Base-by-base conservation (phyloP, 2,329 filamentous ascomycete species). In the Lasiodiplodia citricola region DNA sequence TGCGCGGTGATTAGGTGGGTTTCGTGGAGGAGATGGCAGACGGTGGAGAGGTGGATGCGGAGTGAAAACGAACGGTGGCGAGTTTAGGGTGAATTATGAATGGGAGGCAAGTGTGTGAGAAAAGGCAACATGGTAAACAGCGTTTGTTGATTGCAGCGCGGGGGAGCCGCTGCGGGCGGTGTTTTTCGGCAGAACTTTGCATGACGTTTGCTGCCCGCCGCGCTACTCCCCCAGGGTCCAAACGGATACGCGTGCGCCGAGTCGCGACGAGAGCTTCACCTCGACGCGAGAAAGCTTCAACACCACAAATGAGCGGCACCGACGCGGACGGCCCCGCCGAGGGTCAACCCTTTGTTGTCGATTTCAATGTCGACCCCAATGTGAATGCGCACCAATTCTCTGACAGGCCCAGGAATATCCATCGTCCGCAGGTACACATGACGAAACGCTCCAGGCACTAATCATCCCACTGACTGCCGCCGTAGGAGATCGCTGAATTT, bases 401-500 rank as follows among this genome's bases (percentile, higher is more conserved):
- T 47, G n/a, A 21, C 18, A 47, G 44, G 44, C 44, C 44, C 44
- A 47, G 4, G 44, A 47, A 47, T 11, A 47, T 47, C n/a, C 44
- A 47, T 21, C 44, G 44, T 21, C 55, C 55, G 0, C 8, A 57
- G 55, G 55, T 57, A 23, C 18, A 21, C 35, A 38, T 56, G 21
- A 38, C 55, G 21, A 11, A 13, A 38, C 8, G 8, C 25, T 56
- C 28, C 28, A 11, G 8, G 5, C 8, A 18, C 25, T 8, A 11
- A 56, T n/a, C 31, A 18, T 23, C 51, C 4, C 3, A 31, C 28
- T 35, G 28, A n/a, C 25, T 56, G 18, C 18, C 35, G 2, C 55
- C 37, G 25, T 23, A 64, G 60, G 96, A 99, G 83, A 92, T 99
- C 72, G 88, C 95, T 4, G 93, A 87, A 80, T 99, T 98, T 81